phyloP scores from a whole-genome alignment of 345 rosid genomes.

The Dipteronia sinensis region DNA sequence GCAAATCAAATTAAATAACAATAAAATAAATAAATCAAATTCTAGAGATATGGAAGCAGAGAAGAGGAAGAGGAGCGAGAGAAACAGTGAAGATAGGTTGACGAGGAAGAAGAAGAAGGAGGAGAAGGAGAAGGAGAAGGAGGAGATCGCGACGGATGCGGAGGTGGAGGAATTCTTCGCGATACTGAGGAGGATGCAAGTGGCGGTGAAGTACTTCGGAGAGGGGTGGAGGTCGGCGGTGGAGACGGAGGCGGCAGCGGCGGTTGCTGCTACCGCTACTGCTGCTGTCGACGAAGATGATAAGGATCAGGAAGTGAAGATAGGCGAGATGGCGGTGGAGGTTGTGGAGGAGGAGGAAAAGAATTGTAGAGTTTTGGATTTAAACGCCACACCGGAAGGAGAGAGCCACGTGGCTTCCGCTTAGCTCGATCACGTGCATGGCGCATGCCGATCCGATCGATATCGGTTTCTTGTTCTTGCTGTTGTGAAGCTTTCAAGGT shows the following conservation, averaged over 20 bases:
- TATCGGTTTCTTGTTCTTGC: no score
- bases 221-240: constrained; percentile 25
- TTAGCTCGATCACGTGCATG: neutral
- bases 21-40: neutral
- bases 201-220: constrained; percentile 13
- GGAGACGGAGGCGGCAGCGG: neutral
- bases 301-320: neutral
- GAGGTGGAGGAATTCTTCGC: constrained; percentile 26
- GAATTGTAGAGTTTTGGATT: constrained; percentile 10
- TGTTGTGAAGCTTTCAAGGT: neutral
- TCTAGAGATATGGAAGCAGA: constrained; percentile 3
- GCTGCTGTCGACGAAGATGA: neutral
- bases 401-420: neutral
- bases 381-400: constrained; percentile 30
- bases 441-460: neutral
- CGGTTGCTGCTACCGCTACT: neutral
- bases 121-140: constrained; percentile 18
- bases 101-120: constrained; percentile 11
- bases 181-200: constrained; percentile 25
- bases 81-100: constrained; percentile 4
- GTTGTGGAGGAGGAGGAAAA: neutral
- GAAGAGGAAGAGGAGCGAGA: constrained; percentile 19
- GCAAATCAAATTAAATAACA: no score
- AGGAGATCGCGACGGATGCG: constrained; percentile 15
- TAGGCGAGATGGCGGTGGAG: neutral